Evolutionary conservation across 1,284 basidiomycete genomes (phyloP), one percentile per base, ranked within the genome.

Genomic region (Ceratobasidium sp.): DNA sequence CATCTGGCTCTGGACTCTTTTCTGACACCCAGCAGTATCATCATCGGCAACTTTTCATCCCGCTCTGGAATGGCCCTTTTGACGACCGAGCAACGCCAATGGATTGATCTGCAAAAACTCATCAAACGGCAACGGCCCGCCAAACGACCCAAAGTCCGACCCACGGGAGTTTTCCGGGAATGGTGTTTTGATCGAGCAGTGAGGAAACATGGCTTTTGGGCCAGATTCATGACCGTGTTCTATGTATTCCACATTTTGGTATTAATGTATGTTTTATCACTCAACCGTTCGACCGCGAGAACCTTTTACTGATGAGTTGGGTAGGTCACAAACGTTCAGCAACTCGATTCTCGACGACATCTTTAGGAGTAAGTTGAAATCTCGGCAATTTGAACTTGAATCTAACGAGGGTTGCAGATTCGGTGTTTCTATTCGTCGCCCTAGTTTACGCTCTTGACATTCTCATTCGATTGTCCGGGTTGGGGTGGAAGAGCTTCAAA

Each of bases 141-240:
- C 0, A 92, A 91, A 75, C 82, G 92, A 47, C 94, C 94, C 0
- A 84, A 86, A 70, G 78, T 73, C 12, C 81, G 84, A 27, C 93
- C 88, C 5, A 82, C 77, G 4, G 86, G 79, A 76, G 74, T 69
- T 0, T 74, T 95, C 27, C 83, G 91, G 53, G 83, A 85, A 22
- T 98, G 96, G 96, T 98, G 96, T 77, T 98, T 90, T 78, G 90
- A 95, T 71, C 87, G 93, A 35, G 94, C 96, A 0, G 88, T 94
- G 22, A 85, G 88, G 70, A 98, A 98, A 78, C 90, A 95, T 73
- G 96, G 96, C 0, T 96, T 91, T 88, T 99, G 96, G 96, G 87
- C 91, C 17, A 83, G 90, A 56, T 81, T 81, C 69, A 93, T 96
- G 87, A 96, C 94, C 0, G 77, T 87, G 13, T 77, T 97, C 27